phyloP scores from a whole-genome alignment of 441 rosid species.

The Arabidopsis lyrata region DNA sequence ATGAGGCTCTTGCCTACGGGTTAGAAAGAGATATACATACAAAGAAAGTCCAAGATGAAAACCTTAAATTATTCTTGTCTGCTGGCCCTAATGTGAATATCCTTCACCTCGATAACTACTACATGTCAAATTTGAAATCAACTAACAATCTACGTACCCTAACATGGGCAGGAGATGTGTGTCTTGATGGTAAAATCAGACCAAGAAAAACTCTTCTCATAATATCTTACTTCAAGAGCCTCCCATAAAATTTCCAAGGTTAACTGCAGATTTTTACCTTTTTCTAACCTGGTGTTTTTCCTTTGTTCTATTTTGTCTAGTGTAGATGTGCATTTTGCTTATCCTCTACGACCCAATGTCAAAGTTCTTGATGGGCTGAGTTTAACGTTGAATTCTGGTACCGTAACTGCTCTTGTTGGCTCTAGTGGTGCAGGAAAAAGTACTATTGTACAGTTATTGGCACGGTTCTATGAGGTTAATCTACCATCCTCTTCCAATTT shows the following conservation, averaged over 20 bases:
- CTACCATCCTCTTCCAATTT: background rate
- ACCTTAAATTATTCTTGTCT: constrained; percentile 59
- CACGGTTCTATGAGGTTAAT: constrained; percentile 89
- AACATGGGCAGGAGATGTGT: constrained; percentile 85
- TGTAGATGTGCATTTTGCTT: constrained; percentile 87
- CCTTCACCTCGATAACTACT: constrained; percentile 53
- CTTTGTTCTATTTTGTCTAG: constrained; percentile 39
- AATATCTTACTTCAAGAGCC: constrained; percentile 1
- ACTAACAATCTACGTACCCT: constrained; percentile 56
- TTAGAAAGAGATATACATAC: constrained; percentile 79
- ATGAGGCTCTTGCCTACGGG: constrained; percentile 91
- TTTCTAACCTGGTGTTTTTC: background rate
- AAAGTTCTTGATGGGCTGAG: constrained; percentile 75
- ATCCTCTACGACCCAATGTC: constrained; percentile 85
- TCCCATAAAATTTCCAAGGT: background rate
- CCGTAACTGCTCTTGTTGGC: constrained; percentile 93
- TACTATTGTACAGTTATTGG: constrained; percentile 90
- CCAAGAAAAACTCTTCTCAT: constrained; percentile 8
- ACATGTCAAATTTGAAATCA: constrained; percentile 81
- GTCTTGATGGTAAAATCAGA: constrained; percentile 68
- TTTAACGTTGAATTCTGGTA: constrained; percentile 77
- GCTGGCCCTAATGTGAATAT: constrained; percentile 56
- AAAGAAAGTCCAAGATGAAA: constrained; percentile 61
- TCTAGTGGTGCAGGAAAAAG: constrained; percentile 98
- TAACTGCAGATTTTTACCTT: background rate